Conservation (phyloP, 176 grass and related monocot genomes). For the Microstegium vimineum region DNA sequence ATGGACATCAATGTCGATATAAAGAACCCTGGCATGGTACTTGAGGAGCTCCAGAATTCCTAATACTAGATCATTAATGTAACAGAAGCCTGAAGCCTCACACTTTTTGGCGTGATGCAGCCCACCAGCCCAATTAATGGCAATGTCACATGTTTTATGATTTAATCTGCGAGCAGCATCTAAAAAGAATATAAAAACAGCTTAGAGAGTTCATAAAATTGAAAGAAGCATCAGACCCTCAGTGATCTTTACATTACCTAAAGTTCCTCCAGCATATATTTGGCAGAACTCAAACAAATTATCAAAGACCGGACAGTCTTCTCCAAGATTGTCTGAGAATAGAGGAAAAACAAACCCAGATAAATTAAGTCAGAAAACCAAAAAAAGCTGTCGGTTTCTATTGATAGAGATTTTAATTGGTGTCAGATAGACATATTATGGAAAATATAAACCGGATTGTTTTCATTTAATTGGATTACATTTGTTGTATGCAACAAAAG, state of each 20-base stretch:
- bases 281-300: constrained; percentile 99
- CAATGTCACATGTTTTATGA: constrained; percentile 81
- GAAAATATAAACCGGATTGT: background rate
- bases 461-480: constrained; percentile 17
- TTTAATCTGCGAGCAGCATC: constrained; percentile 93
- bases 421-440: background rate
- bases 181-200: constrained; percentile 47
- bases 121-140: constrained; percentile 97
- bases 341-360: background rate
- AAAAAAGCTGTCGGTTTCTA: background rate
- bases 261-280: constrained; percentile 95
- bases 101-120: constrained; percentile 96
- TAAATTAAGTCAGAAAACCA: constrained; percentile 3
- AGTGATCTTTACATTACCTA: constrained; percentile 58
- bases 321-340: constrained; percentile 84
- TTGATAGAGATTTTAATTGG: background rate
- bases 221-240: background rate
- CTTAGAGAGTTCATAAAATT: constrained; percentile 15
- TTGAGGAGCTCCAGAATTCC: constrained; percentile 97
- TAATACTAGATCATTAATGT: constrained; percentile 97
- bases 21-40: constrained; percentile 91
- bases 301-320: constrained; percentile 96
- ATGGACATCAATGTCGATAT: constrained; percentile 99
- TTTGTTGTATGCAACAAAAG: constrained; percentile 1
- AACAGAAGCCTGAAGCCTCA: constrained; percentile 93